Percentiles rank a stretch among this genome's conserved stretches.
These are phyloP conservation scores for Backusella circina DNA, from an alignment of 192 early-diverging fungal genomes.

Conservation along the genomic window DNA sequence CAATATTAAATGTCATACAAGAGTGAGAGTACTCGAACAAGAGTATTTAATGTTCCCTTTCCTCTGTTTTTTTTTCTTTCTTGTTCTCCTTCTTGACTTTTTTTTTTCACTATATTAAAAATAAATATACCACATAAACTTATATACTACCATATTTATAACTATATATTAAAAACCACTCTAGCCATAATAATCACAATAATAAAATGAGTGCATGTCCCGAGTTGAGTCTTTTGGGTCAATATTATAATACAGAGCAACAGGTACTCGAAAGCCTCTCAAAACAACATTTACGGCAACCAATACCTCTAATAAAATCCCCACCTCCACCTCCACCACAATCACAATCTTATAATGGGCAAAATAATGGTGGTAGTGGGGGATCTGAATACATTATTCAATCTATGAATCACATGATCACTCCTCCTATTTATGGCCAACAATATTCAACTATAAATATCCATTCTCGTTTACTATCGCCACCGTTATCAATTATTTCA, in stretches of 20 bases:
- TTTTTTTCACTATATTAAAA: background rate
- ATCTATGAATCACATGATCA: background rate
- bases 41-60: background rate
- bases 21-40: background rate
- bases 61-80: background rate
- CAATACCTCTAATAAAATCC: background rate
- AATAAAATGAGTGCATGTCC: slow-evolving; percentile 8
- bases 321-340: background rate
- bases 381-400: background rate
- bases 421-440: background rate
- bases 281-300: background rate
- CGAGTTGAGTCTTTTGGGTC: slow-evolving; percentile 3
- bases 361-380: background rate
- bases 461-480: background rate
- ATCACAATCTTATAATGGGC: background rate
- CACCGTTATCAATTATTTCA: background rate
- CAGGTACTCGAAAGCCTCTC: background rate
- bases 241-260: slow-evolving; percentile 4
- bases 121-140: background rate
- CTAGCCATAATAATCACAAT: background rate
- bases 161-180: background rate
- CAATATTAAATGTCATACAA: background rate
- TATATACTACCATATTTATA: background rate
- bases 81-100: background rate
- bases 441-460: background rate